A percentile compares a stretch with the other conserved stretches of the same genome.
phyloP scores from a whole-genome alignment of 371 early-diverging fungal species.

The Chytridium lagenaria region DNA sequence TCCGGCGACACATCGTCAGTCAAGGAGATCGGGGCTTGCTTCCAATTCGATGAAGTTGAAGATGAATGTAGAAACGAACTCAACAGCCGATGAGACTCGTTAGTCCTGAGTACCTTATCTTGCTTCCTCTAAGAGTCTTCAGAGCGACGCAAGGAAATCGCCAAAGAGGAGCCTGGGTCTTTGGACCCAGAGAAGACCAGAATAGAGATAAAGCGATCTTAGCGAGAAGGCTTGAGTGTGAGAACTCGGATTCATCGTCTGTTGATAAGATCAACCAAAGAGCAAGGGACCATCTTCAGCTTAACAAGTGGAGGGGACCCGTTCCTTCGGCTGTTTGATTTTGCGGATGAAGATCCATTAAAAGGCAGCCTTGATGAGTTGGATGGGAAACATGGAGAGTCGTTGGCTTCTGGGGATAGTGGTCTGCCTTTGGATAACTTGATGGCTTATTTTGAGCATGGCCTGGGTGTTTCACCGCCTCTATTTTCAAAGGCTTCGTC shows the following conservation, averaged over 20 bases:
- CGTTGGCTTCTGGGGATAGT: background rate
- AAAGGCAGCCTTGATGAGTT: background rate
- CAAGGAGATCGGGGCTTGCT: background rate
- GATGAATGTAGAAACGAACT: background rate
- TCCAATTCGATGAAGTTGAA: background rate
- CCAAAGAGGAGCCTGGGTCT: slow-evolving; percentile 30
- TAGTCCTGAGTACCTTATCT: slow-evolving; percentile 54
- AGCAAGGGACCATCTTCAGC: background rate
- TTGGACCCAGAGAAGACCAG: background rate
- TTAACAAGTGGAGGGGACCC: background rate
- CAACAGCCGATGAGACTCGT: background rate
- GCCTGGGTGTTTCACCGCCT: slow-evolving; percentile 68
- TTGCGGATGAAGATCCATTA: background rate
- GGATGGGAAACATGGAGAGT: background rate
- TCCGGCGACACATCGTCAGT: background rate
- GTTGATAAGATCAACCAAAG: background rate
- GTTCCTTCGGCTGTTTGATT: background rate
- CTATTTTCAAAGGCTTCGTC: slow-evolving; percentile 74
- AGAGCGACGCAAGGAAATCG: slow-evolving; percentile 39
- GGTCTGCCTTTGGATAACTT: slow-evolving; percentile 63
- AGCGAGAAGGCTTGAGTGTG: background rate
- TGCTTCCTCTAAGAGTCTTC: slow-evolving; percentile 38
- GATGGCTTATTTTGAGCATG: slow-evolving; percentile 67
- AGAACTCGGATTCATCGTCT: background rate
- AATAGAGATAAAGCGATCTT: background rate